Percentiles rank a stretch among this genome's conserved stretches.
Conservation (phyloP, 495 filamentous ascomycete genomes). For the Apodospora peruviana region DNA sequence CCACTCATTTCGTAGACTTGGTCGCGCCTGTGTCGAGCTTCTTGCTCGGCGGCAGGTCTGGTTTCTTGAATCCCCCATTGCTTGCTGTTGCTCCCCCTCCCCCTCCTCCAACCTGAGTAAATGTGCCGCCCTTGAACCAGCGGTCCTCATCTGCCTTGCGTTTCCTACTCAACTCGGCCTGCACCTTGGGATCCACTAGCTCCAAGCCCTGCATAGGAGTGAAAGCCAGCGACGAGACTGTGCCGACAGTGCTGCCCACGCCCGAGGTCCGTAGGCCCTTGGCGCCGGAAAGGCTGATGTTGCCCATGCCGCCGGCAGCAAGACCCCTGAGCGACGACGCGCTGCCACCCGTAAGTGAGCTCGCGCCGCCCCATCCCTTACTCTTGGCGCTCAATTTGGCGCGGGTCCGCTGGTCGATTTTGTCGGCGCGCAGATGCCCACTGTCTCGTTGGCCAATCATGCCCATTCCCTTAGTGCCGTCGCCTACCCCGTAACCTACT, state of each 20-base stretch:
- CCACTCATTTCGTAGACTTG: slow-evolving; percentile 23
- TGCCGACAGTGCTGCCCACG: slow-evolving; percentile 70
- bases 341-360: slow-evolving; percentile 58
- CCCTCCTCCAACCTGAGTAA: slow-evolving; percentile 72
- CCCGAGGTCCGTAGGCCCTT: slow-evolving; percentile 72
- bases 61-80: slow-evolving; percentile 46
- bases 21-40: slow-evolving; percentile 47
- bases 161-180: slow-evolving; percentile 77
- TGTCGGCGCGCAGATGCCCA: slow-evolving; percentile 76
- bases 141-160: slow-evolving; percentile 88
- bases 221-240: slow-evolving; percentile 83
- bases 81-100: slow-evolving; percentile 15
- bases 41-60: slow-evolving; percentile 60
- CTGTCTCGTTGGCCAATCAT: slow-evolving; percentile 90
- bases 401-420: slow-evolving; percentile 88
- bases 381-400: slow-evolving; percentile 93
- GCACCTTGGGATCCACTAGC: slow-evolving; percentile 89
- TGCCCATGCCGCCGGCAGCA: slow-evolving; percentile 51
- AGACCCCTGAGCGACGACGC: slow-evolving; percentile 77
- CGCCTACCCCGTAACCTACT: slow-evolving; percentile 84
- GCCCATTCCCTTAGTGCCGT: slow-evolving; percentile 80
- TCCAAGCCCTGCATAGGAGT: slow-evolving; percentile 93
- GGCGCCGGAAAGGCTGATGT: slow-evolving; percentile 60
- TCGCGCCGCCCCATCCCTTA: slow-evolving; percentile 84
- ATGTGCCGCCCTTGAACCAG: slow-evolving; percentile 94